A percentile compares a stretch with the other conserved stretches of the same genome.
phyloP scores from a whole-genome alignment of 768 basidiomycete genomes.

The Pseudohyphozyma bogoriensis region DNA sequence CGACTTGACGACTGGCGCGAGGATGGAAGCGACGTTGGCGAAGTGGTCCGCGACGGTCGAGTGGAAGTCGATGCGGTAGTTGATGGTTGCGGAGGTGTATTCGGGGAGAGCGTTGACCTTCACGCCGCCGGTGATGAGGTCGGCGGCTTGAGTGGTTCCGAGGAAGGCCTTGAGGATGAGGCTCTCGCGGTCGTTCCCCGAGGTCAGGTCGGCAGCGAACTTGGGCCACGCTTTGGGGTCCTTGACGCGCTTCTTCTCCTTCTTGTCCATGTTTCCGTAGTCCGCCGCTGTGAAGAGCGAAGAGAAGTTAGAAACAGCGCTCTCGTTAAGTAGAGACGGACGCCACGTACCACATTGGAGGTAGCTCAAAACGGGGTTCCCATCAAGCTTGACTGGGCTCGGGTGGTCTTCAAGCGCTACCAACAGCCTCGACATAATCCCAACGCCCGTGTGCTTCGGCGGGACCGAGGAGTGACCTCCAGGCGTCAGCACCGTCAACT shows the following conservation, averaged over 20 bases:
- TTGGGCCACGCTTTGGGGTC: constrained; percentile 34
- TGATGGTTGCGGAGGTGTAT: constrained; percentile 1
- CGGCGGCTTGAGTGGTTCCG: constrained; percentile 67
- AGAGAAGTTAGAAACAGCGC: no score
- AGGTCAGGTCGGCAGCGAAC: constrained; percentile 46
- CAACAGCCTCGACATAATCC: constrained; percentile 63
- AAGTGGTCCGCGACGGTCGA: constrained; percentile 12
- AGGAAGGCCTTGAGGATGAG: constrained; percentile 32
- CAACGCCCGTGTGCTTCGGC: constrained; percentile 66
- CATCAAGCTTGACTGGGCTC: constrained; percentile 36
- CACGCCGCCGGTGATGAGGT: constrained; percentile 43
- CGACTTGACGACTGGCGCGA: constrained; percentile 8
- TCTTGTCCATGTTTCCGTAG: constrained; percentile 50
- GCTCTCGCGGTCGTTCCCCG: constrained; percentile 36
- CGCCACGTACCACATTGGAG: no score
- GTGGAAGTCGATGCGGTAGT: constrained; percentile 28
- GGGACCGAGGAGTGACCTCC: constrained; percentile 85
- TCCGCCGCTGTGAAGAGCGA: no score
- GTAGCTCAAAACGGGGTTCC: constrained; percentile 35
- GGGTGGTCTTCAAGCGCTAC: constrained; percentile 61
- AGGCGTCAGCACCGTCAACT: constrained; percentile 54
- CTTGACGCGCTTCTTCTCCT: constrained; percentile 41
- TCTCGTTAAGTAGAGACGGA: no score
- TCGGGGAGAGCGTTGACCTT: constrained; percentile 29
- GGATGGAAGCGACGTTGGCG: constrained; percentile 5